Evolutionary conservation across 164 flowering plant genomes (phyloP).

Genomic region (Malania oleifera): DNA sequence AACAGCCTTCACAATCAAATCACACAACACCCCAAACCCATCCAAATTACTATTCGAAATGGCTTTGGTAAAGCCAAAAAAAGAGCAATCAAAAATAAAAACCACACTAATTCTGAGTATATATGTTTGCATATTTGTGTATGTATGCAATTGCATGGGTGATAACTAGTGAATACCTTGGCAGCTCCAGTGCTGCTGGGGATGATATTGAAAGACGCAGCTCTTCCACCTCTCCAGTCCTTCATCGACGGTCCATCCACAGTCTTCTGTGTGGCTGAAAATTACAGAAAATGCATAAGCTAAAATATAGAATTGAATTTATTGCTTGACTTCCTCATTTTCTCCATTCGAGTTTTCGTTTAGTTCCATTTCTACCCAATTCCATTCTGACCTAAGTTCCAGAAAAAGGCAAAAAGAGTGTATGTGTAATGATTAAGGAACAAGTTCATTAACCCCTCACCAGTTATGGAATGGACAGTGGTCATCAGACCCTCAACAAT

Average conservation of each 20-base stretch:
- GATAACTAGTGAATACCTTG: conserved; percentile 14
- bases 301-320: no score
- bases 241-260: conserved; percentile 27
- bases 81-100: no score
- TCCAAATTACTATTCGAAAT: no score
- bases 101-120: no score
- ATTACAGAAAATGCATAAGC: no score
- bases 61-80: no score
- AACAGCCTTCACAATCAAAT: conserved; percentile 19
- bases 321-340: no score
- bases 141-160: background rate
- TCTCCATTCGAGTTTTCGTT: no score
- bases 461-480: conserved; percentile 28
- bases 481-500: conserved; percentile 30
- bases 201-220: conserved; percentile 25
- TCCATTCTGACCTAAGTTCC: no score
- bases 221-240: conserved; percentile 31
- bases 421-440: background rate
- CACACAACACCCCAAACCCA: background rate
- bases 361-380: no score
- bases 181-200: conserved; percentile 27
- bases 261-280: conserved; percentile 26
- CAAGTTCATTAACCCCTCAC: conserved; percentile 1
- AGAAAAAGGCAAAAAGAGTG: background rate
- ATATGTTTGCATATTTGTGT: no score